Evolutionary conservation across 805 yeast genomes (phyloP).

Genomic region (Kodamaea neixiangensis): DNA sequence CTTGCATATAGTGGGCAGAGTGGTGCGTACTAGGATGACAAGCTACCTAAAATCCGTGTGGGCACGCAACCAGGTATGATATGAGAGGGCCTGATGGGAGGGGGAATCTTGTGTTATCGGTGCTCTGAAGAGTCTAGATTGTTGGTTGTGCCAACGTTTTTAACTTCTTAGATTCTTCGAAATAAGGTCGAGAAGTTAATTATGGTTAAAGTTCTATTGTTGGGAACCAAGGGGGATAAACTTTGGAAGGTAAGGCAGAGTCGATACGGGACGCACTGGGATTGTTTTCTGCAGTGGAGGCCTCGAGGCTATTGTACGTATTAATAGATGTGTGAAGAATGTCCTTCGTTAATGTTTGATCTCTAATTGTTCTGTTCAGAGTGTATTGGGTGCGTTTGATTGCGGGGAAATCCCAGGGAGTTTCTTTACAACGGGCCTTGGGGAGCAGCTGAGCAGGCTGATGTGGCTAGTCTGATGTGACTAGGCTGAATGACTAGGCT

Average conservation of each 20-base stretch:
- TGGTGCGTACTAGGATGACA: background rate
- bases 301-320: background rate
- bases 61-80: background rate
- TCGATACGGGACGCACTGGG: background rate
- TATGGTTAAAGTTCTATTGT: background rate
- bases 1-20: background rate
- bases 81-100: background rate
- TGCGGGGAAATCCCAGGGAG: background rate
- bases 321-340: background rate
- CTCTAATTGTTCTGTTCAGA: background rate
- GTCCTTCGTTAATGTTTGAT: background rate
- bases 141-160: background rate
- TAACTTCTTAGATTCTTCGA: background rate
- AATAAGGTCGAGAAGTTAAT: background rate
- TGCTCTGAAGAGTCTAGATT: background rate
- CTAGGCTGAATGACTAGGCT: too few species aligned
- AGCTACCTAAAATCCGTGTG: background rate
- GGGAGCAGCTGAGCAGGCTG: too few species aligned
- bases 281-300: background rate
- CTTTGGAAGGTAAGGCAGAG: constrained; percentile 2
- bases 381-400: background rate
- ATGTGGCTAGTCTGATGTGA: too few species aligned
- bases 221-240: background rate
- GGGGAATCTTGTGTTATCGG: background rate
- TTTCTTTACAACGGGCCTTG: too few species aligned